Conservation (phyloP, 2,329 filamentous ascomycete species). For the Microdochium trichocladiopsis region DNA sequence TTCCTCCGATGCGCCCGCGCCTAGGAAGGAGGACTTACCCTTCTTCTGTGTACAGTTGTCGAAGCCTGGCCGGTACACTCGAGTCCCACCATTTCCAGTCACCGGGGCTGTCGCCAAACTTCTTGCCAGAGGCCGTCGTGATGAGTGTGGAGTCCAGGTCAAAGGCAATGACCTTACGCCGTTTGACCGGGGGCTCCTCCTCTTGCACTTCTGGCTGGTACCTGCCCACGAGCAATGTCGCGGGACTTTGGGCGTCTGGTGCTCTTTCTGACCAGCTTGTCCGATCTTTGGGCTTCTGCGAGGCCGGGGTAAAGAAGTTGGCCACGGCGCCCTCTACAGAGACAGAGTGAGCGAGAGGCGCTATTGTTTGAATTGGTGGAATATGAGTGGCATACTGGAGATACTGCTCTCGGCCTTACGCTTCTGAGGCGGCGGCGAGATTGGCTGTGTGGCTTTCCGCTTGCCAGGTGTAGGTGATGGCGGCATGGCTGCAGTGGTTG, state of each 20-base stretch:
- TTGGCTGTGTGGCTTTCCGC: constrained; percentile 24
- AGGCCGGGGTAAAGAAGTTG: constrained; percentile 82
- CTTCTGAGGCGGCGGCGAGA: constrained; percentile 48
- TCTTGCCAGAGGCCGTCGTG: constrained; percentile 70
- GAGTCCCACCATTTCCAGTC: constrained; percentile 96
- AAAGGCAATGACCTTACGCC: constrained; percentile 62
- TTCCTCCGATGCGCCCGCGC: neutral
- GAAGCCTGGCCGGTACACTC: constrained; percentile 60
- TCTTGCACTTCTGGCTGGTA: constrained; percentile 44
- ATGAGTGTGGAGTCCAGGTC: constrained; percentile 87
- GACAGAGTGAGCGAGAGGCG: constrained; percentile 1
- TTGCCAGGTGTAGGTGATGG: neutral
- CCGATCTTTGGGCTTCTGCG: constrained; percentile 74
- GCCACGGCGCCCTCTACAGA: constrained; percentile 59
- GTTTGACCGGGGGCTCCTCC: constrained; percentile 21
- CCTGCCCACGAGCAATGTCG: constrained; percentile 67
- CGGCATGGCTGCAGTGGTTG: neutral
- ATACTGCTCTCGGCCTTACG: constrained; percentile 44
- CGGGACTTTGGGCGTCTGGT: constrained; percentile 34
- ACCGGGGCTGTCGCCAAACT: constrained; percentile 58
- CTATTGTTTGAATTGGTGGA: neutral
- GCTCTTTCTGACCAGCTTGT: constrained; percentile 66
- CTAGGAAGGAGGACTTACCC: constrained; percentile 38
- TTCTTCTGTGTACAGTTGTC: constrained; percentile 57
- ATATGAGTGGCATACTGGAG: constrained; percentile 35